Evolutionary conservation across 768 basidiomycete genomes (phyloP), one percentile per base, ranked within the genome.

Genomic region (Roridomyces roridus): DNA sequence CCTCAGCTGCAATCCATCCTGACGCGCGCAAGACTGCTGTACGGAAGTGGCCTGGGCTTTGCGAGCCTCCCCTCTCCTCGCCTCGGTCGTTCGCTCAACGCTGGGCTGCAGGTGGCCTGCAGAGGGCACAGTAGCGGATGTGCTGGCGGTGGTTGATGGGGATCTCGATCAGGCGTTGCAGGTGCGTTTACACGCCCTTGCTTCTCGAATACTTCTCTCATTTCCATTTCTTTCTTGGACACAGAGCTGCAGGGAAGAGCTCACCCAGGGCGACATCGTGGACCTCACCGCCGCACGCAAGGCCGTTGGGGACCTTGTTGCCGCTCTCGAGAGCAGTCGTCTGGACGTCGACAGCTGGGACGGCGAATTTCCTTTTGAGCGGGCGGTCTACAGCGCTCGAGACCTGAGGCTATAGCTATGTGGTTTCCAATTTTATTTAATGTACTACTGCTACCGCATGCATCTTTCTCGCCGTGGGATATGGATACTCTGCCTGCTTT

Each of bases 91-190:
- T 44, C 77, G 81, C 35, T 81, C 82, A 12, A 87, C 89, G 0
- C 65, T 85, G 37, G 84, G 84, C 7, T 70, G 86, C 35, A 81
- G 80, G 47, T 93, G 89, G 90, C 77, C 81, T 60, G 76, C 78
- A 15, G 83, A 85, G 40, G 82, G 85, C 20, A 74, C 79, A 52
- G 80, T 87, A 77, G 82, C 82, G 53, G 76, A 83, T 37, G 72
- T 77, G 25, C 76, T 93, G 53, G 83, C 86, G 31, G 77, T 82
- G 52, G 80, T 92, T 57, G 92, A 93, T 70, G 80, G 83, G 26
- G 91, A 93, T 68, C 85, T 93, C 55, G 85, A 85, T 55, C 91
- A 93, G 71, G 91, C 89, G 5, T 84, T 93, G 45, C 91, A 89
- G 77, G 86, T 83, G 51, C 55, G 74, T 34, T 3, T 3, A 34